Evolutionary conservation across 1,139 yeast genomes (phyloP).

Genomic region (Sugiyamaella pinicola): DNA sequence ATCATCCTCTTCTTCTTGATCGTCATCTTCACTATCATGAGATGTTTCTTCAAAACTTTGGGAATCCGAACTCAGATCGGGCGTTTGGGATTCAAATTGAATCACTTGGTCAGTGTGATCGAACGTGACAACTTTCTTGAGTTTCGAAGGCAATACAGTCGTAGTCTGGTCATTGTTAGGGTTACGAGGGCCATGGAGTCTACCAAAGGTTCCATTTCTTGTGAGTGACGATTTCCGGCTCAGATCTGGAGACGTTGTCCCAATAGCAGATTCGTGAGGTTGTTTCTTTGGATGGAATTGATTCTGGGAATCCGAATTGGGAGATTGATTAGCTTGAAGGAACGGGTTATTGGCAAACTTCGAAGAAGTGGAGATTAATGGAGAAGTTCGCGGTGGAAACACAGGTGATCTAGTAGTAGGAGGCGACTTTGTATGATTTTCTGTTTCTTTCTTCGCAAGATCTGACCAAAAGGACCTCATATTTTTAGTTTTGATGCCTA

Average conservation of each 20-base stretch:
- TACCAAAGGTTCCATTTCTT: constrained; percentile 35
- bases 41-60: constrained; percentile 21
- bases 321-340: constrained; percentile 27
- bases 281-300: constrained; percentile 6
- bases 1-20: constrained; percentile 30
- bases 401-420: constrained; percentile 24
- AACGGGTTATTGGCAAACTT: constrained; percentile 30
- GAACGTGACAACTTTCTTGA: constrained; percentile 42
- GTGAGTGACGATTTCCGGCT: constrained; percentile 26
- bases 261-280: constrained; percentile 3
- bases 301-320: constrained; percentile 11
- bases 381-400: constrained; percentile 17
- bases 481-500: constrained; percentile 32
- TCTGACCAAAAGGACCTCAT: constrained; percentile 40
- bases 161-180: constrained; percentile 23
- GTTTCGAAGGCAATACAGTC: constrained; percentile 24
- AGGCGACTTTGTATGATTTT: constrained; percentile 24
- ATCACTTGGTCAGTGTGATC: constrained; percentile 45
- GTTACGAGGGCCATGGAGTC: constrained; percentile 40
- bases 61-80: constrained; percentile 43
- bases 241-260: constrained; percentile 12
- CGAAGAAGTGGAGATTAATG: constrained; percentile 14
- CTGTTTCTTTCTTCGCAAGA: constrained; percentile 34
- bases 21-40: constrained; percentile 25
- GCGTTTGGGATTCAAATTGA: constrained; percentile 47